These are phyloP conservation scores for Papiliotrema nemorosa DNA, from an alignment of 1,284 basidiomycete genomes.

Conservation along the genomic window DNA sequence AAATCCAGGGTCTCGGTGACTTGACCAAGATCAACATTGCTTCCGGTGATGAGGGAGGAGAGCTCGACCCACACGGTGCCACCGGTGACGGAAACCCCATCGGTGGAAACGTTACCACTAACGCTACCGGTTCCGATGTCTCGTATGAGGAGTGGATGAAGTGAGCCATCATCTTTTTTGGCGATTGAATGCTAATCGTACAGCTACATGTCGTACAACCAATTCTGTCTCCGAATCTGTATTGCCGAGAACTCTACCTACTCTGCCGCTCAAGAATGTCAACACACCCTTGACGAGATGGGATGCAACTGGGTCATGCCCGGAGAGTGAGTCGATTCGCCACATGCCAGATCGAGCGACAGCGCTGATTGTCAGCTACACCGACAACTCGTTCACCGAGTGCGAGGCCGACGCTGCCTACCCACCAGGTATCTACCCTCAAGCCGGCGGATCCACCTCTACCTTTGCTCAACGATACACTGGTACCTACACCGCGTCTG, in stretches of 20 bases:
- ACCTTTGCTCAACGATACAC: slow-evolving; percentile 52
- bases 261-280: slow-evolving; percentile 41
- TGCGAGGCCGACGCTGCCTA: slow-evolving; percentile 49
- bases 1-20: slow-evolving; percentile 51
- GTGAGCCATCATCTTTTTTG: slow-evolving; percentile 19
- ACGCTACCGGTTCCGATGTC: slow-evolving; percentile 52
- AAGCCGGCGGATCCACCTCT: slow-evolving; percentile 40
- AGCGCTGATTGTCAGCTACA: slow-evolving; percentile 30
- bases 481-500: slow-evolving; percentile 38
- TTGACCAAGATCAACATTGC: slow-evolving; percentile 51
- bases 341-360: not conserved
- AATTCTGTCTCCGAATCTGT: slow-evolving; percentile 51
- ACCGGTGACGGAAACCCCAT: slow-evolving; percentile 53
- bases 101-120: slow-evolving; percentile 55
- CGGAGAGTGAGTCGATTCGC: slow-evolving; percentile 34
- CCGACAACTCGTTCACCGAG: slow-evolving; percentile 48
- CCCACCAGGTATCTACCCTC: slow-evolving; percentile 48
- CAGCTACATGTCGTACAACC: slow-evolving; percentile 48
- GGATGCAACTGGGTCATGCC: slow-evolving; percentile 52
- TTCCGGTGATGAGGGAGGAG: slow-evolving; percentile 50
- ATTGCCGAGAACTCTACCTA: slow-evolving; percentile 45
- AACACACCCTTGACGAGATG: slow-evolving; percentile 50
- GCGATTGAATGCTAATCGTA: slow-evolving; percentile 8
- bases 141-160: slow-evolving; percentile 56
- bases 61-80: slow-evolving; percentile 54